Base-by-base conservation (phyloP, 176 grass and related monocot species). In the Coix lacrymajobi region DNA sequence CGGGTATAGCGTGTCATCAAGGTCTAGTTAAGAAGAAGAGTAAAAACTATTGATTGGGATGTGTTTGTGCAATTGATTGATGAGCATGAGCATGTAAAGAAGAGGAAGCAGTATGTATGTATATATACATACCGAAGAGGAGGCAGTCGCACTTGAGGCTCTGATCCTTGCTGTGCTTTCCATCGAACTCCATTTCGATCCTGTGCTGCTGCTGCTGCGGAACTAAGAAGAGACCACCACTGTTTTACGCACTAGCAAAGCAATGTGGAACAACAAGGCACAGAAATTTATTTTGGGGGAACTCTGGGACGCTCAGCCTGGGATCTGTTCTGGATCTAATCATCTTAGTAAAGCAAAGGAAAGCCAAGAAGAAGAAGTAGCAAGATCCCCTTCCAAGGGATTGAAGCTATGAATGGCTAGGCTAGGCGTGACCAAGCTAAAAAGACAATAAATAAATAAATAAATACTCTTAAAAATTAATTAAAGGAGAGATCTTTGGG, bases 1-100 rank as follows among this genome's bases (percentile, higher is more conserved):
- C 11, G 96, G 96, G 57, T 98, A 98, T n/a, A 98, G 81, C 16
- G 92, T 98, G 41, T 95, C 92, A 80, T 98, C 95, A 20, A 97
- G 90, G 66, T 97, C 92, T 94, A 66, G 22, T 83, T 20, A 36
- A 25, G n/a, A 38, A 30, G 30, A 40, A 24, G 22, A 51, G 4
- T 5, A 29, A 62, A 29, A 2, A 15, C 15, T 14, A 11, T 30
- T 30, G 61, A 16, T 5, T 63, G 61, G 16, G 30, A 4, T 16
- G 26, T 62, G 58, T 28, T 24, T 3, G 52, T 57, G 56, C 25
- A 5, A 73, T 51, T 71, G 45, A 36, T 31, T 31, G 22, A 39
- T 10, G 65, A 66, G 26, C 26, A 77, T 15, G 58, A 12, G 12
- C 58, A 6, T 28, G 25, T 29, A 14, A 14, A 28, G 57, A 62